Evolutionary conservation across 257 asterid genomes (phyloP), one percentile per base, ranked within the genome.

Genomic region (Galeopsis tetrahit): DNA sequence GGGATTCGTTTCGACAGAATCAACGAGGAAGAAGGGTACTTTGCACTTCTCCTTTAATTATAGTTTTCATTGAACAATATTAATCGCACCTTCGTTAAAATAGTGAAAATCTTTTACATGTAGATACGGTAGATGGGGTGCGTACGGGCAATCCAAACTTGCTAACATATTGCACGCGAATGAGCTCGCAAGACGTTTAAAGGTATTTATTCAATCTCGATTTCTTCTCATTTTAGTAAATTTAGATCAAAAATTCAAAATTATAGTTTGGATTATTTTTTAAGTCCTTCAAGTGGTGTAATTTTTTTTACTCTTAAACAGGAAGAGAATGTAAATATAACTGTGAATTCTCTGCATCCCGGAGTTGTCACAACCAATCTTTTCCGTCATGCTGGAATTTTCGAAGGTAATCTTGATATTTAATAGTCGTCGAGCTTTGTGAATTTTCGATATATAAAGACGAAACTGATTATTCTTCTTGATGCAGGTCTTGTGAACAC

Each of bases 291-390:
- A 60, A 34, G 21, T 34, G 46, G 13, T 60, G 28, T 17, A 63
- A 36, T 52, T 52, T 14, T 10, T 15, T 52, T 52, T n/a, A 14
- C 5, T 69, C 43, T 72, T 82, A 53, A 77, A 77, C 92, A 92
- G 96, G 91, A 90, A 81, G 96, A 87, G 3, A 93, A 87, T 63
- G 90, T 73, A 17, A 86, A 90, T 10, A 78, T 93, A 75, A 90
- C 95, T 48, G 91, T 89, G 49, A 93, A 93, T 69, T 90, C 97
- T n/a, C 85, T 90, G 75, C 97, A 93, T 83, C 98, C 98, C n/a
- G 98, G 98, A 79, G 44, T 78, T 5, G 68, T 90, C 77, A 63
- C 86, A 8, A 92, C 97, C 77, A 90, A 88, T 80, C 87, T 90
- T 82, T 88, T 88, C 73, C 87, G 89, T 11, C 77, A 85, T 76